These are phyloP conservation scores for Acanthamoeba divionensis DNA, from an alignment of 208 protist species.

Conservation along the genomic window DNA sequence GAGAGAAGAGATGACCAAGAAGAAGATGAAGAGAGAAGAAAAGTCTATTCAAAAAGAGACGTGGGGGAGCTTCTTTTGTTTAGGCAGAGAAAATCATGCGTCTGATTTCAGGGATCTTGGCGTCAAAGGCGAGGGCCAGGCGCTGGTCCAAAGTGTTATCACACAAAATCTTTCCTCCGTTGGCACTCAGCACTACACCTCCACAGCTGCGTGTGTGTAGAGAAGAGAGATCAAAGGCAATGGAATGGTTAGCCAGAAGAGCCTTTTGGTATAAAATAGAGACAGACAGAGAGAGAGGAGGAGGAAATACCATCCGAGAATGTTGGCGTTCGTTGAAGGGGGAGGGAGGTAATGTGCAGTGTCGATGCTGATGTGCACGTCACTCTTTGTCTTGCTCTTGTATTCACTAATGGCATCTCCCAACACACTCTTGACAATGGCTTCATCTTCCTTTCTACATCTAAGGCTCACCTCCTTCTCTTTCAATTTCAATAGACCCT, in stretches of 20 bases:
- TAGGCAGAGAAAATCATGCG: conserved; percentile 58
- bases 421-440: conserved; percentile 59
- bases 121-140: conserved; percentile 75
- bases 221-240: conserved; percentile 1
- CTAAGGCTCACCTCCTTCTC: conserved; percentile 71
- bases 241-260: not conserved
- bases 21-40: too few species aligned
- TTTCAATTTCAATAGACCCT: conserved; percentile 66
- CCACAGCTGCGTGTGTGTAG: conserved; percentile 57
- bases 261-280: not conserved
- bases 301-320: not conserved
- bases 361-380: conserved; percentile 31
- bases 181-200: conserved; percentile 74
- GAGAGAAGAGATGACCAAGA: too few species aligned
- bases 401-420: conserved; percentile 57
- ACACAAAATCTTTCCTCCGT: conserved; percentile 73
- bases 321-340: conserved; percentile 8
- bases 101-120: conserved; percentile 73
- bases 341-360: conserved; percentile 62
- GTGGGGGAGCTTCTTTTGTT: too few species aligned
- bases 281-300: not conserved
- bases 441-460: conserved; percentile 71
- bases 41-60: too few species aligned
- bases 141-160: conserved; percentile 81
- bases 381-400: conserved; percentile 59